A percentile compares a stretch with the other conserved stretches of the same genome.
Conservation (phyloP, 2,329 filamentous ascomycete genomes). For the Colletotrichum sojae region DNA sequence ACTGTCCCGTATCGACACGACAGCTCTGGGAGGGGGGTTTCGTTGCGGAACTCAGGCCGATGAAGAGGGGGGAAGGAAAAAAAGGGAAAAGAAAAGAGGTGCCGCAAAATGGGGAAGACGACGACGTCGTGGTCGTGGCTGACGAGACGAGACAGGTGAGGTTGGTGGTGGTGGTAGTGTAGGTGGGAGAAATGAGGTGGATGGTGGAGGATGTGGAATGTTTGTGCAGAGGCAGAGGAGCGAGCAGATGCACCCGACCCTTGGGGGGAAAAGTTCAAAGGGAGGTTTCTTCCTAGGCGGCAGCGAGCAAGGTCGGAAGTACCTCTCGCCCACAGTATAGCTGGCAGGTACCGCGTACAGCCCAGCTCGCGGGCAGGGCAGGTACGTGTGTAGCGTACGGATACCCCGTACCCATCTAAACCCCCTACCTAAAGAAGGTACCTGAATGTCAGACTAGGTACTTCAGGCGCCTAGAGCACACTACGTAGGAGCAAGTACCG, state of each 20-base stretch:
- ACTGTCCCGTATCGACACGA: constrained; percentile 40
- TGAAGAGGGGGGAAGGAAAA: constrained; percentile 41
- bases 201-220: constrained; percentile 43
- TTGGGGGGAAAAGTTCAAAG: constrained; percentile 40
- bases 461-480: too few species aligned
- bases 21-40: constrained; percentile 38
- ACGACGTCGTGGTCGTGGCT: constrained; percentile 41
- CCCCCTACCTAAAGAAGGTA: too few species aligned
- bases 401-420: too few species aligned
- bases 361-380: too few species aligned
- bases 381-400: too few species aligned
- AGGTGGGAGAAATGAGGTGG: constrained; percentile 43
- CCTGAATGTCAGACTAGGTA: too few species aligned
- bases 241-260: constrained; percentile 27
- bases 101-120: constrained; percentile 37
- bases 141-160: constrained; percentile 43
- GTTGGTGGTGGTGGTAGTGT: constrained; percentile 42
- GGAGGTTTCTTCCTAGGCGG: constrained; percentile 36
- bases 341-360: too few species aligned
- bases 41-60: constrained; percentile 46
- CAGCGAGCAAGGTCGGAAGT: background rate
- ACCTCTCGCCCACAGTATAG: background rate
- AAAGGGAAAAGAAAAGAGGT: constrained; percentile 45
- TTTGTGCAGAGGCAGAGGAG: constrained; percentile 37
- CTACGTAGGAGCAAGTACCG: background rate